phyloP scores from a whole-genome alignment of 2,329 filamentous ascomycete genomes.

The Aspergillus brunneoviolaceus region DNA sequence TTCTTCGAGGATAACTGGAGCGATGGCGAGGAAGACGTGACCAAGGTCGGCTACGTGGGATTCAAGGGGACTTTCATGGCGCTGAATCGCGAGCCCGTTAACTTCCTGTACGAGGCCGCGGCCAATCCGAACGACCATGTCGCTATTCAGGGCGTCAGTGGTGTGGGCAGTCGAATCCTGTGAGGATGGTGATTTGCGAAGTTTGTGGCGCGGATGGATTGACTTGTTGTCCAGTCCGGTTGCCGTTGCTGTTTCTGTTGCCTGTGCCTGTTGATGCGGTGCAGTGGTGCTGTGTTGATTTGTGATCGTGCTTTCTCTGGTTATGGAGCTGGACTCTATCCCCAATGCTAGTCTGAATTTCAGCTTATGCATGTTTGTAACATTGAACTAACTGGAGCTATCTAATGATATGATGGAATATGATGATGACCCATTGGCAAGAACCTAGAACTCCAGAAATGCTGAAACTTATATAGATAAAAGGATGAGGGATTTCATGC shows the following conservation, averaged over 20 bases:
- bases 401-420: constrained; percentile 4
- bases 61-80: constrained; percentile 96
- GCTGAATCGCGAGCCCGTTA: constrained; percentile 75
- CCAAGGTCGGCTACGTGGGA: constrained; percentile 76
- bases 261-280: not conserved
- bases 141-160: constrained; percentile 45
- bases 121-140: constrained; percentile 85
- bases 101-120: constrained; percentile 90
- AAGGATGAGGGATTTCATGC: constrained; percentile 3
- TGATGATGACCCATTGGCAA: not conserved
- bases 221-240: not conserved
- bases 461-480: constrained; percentile 10
- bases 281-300: not conserved
- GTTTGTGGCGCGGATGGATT: constrained; percentile 28
- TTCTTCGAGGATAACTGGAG: constrained; percentile 94
- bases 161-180: constrained; percentile 40
- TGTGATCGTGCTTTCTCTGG: not conserved
- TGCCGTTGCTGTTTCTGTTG: not conserved
- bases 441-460: constrained; percentile 28
- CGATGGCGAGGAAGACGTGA: constrained; percentile 75
- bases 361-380: constrained; percentile 12
- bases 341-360: constrained; percentile 7
- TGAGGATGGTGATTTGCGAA: constrained; percentile 20
- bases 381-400: not conserved
- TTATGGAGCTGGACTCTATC: constrained; percentile 11